phyloP scores from a whole-genome alignment of 768 basidiomycete species.

The Collybiopsis luxurians region DNA sequence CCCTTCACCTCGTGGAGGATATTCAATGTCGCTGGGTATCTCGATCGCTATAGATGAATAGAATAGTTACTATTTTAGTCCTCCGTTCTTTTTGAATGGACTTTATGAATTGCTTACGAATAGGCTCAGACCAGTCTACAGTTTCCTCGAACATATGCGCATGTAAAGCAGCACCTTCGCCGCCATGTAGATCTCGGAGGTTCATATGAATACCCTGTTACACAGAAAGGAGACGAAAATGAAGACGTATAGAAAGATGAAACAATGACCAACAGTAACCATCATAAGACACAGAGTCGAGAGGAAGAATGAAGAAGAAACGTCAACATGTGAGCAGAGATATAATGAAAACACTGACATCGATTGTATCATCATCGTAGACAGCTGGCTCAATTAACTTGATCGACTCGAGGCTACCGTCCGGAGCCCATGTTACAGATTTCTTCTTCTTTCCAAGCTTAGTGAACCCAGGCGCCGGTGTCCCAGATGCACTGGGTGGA shows the following conservation, averaged over 20 bases:
- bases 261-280: constrained; percentile 44
- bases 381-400: constrained; percentile 81
- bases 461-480: constrained; percentile 31
- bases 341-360: constrained; percentile 60
- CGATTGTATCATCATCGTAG: constrained; percentile 85
- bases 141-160: constrained; percentile 82
- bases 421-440: constrained; percentile 75
- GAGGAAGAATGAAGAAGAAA: constrained; percentile 32
- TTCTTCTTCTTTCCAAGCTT: constrained; percentile 67
- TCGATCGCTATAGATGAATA: constrained; percentile 49
- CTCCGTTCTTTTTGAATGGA: constrained; percentile 5
- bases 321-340: background rate
- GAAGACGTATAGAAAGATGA: constrained; percentile 22
- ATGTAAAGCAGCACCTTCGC: constrained; percentile 83
- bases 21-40: constrained; percentile 55
- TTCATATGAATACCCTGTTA: constrained; percentile 72
- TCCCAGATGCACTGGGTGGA: constrained; percentile 17
- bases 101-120: constrained; percentile 50
- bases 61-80: constrained; percentile 14
- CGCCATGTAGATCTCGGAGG: constrained; percentile 83
- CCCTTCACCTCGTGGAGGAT: constrained; percentile 54
- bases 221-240: constrained; percentile 30
- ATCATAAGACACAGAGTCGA: too few relatives aligned
- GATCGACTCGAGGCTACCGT: constrained; percentile 69
- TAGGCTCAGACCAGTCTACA: constrained; percentile 82